phyloP scores from a whole-genome alignment of 1,284 basidiomycete genomes.

The Wallemia hederae region DNA sequence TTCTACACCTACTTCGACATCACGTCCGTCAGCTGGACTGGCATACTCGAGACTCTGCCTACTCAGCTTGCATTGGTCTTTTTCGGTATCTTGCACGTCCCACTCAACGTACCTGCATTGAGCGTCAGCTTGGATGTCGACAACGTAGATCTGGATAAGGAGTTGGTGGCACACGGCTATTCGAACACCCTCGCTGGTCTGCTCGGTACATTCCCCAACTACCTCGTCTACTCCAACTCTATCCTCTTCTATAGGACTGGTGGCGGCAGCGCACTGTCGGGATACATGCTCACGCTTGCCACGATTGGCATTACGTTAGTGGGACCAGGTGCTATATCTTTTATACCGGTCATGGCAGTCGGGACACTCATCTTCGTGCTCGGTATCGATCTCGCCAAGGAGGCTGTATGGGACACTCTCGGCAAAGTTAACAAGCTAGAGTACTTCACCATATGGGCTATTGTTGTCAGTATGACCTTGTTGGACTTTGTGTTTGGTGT shows the following conservation, averaged over 20 bases:
- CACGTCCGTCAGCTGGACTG: constrained; percentile 10
- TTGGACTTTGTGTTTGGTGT: constrained; percentile 91
- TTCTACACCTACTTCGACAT: constrained; percentile 16
- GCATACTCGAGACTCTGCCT: constrained; percentile 17
- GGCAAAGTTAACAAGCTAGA: constrained; percentile 47
- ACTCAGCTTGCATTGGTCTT: constrained; percentile 29
- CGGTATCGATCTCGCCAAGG: constrained; percentile 77
- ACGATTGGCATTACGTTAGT: constrained; percentile 45
- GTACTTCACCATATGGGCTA: constrained; percentile 24
- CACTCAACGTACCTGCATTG: constrained; percentile 37
- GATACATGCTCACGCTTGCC: constrained; percentile 52
- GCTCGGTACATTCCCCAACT: constrained; percentile 37
- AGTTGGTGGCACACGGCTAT: constrained; percentile 73
- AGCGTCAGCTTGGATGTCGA: constrained; percentile 74
- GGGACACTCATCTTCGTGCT: constrained; percentile 81
- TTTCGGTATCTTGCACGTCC: constrained; percentile 47
- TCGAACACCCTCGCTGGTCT: constrained; percentile 62
- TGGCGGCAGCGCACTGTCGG: constrained; percentile 52
- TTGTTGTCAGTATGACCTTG: constrained; percentile 12
- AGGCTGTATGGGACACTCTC: constrained; percentile 84
- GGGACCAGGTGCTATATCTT: constrained; percentile 61
- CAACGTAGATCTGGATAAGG: constrained; percentile 70
- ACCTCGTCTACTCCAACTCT: constrained; percentile 47
- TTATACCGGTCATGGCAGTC: constrained; percentile 24
- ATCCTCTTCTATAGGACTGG: constrained; percentile 85